Percentiles rank a stretch among this genome's conserved stretches.
These are phyloP conservation scores for Pleurozium schreberi DNA, from an alignment of 225 moss, liverwort and hornwort species.

Conservation along the genomic window DNA sequence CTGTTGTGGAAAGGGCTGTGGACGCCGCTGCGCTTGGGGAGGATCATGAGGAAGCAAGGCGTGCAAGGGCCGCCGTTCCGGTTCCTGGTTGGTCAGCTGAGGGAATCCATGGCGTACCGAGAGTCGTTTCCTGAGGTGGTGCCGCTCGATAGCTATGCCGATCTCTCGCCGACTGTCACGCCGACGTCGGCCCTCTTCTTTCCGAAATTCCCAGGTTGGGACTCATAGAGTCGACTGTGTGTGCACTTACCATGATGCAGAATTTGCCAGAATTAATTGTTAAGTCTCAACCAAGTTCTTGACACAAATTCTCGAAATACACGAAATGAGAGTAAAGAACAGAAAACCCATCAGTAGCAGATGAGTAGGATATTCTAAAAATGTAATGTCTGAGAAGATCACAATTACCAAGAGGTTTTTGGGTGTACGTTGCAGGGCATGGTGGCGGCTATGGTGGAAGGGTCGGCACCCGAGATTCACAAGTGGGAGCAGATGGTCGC, in stretches of 20 bases:
- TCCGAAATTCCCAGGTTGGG: neutral
- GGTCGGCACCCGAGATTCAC: neutral
- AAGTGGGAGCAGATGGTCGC: neutral
- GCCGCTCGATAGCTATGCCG: neutral
- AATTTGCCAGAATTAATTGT: neutral
- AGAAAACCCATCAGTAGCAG: accelerated
- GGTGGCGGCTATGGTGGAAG: neutral
- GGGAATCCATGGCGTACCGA: neutral
- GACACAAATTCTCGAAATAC: neutral
- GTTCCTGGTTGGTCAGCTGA: neutral
- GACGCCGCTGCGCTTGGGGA: neutral
- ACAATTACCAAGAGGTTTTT: neutral
- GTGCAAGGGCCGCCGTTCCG: neutral
- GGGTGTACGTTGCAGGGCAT: neutral
- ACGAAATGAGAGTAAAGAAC: too few relatives aligned
- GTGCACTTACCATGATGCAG: neutral
- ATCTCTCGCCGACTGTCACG: neutral
- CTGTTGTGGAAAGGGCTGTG: neutral
- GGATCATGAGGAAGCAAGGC: neutral
- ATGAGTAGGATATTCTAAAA: neutral
- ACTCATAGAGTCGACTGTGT: neutral
- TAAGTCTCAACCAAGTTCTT: neutral
- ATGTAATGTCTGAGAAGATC: neutral
- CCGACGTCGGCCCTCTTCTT: neutral
- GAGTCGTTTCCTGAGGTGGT: neutral